Base-by-base conservation (phyloP, 352 stramenopile species). In the Pythium dissotocum region DNA sequence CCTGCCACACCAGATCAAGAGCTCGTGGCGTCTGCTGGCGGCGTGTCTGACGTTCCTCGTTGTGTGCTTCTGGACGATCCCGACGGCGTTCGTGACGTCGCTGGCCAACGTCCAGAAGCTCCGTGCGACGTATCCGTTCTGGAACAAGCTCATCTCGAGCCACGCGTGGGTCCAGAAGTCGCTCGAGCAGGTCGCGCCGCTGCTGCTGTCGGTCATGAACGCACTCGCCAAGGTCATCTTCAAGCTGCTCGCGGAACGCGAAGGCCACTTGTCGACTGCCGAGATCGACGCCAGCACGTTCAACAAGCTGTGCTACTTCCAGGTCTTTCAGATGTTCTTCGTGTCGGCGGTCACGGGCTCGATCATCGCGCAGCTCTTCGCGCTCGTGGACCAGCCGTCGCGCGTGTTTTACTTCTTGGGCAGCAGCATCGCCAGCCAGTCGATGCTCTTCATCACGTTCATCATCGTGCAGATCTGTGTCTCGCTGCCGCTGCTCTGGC, bases 241-340 rank as follows among this genome's bases (percentile, higher is more conserved):
- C 57, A 83, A 82, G 44, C 49, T 91, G 38, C 56, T 94, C 6
- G 82, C 85, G 2, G 82, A 69, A 3, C 77, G 77, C 36, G 85
- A 94, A 67, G 85, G 85, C 32, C 79, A 94, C 63, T 61, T 87
- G 33, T 91, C 85, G 18, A 74, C 78, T 24, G 86, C 85, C 30
- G 79, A 90, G 53, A 78, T 94, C 14, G 75, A 88, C 57, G 83
- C 83, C 16, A 88, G 76, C 56, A 77, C 86, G 13, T 94, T 94
- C 63, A 78, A 78, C 14, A 94, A 94, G 71, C 71, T 94, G 2
- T 84, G 78, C 65, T 87, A 84, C 66, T 91, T 90, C 60, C 85
- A 94, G 67, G 74, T 89, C 32, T 85, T 94, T 63, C 83, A 92
- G 68, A 89, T 90, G 77, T 94, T 94, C 51, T 94, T 94, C 61